Base-by-base conservation (phyloP, 2,329 filamentous ascomycete genomes). In the Ciborinia camelliae region DNA sequence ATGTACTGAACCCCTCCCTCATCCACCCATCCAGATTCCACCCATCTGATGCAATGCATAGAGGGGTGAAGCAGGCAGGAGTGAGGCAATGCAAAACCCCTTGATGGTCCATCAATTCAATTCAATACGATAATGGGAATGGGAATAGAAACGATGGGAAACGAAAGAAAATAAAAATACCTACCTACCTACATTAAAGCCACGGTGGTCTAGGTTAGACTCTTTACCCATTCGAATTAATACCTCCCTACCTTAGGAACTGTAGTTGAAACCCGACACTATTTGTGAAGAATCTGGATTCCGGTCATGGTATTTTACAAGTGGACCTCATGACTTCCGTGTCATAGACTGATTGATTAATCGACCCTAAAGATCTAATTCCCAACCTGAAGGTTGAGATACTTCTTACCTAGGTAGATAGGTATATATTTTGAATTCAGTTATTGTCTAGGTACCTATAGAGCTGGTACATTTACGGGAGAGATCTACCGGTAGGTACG, bases 311-410 rank as follows among this genome's bases (percentile, higher is more conserved):
- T 32, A 30, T 39, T 43, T 12, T 4, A 1, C 20, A n/a, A 2
- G 20, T 58, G 54, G 41, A 47, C 35, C 35, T 23, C 28, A 15
- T 20, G n/a, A 28, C 30, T 58, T 47, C 54, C 54, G 54, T 47
- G 54, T 47, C 41, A 58, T 47, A 23, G 28, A 45, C 28, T 58
- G 54, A 45, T 63, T 63, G 37, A 63, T 45, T 63, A 28, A 63
- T 45, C 39, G 50, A 45, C 60, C 37, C 23, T 43, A 32, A 54
- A 39, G 60, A 53, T 53, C 60, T 39, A 4, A 12, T 54, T n/a
- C 30, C 41, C 32, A n/a, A n/a, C n/a, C n/a, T n/a, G n/a, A n/a
- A n/a, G n/a, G n/a, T n/a, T n/a, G n/a, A n/a, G n/a, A n/a, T n/a
- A n/a, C n/a, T n/a, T n/a, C n/a, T n/a, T n/a, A n/a, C n/a, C n/a